These are phyloP conservation scores for Apiotrichum laibachii DNA, from an alignment of 1,284 basidiomycete species.

Conservation along the genomic window DNA sequence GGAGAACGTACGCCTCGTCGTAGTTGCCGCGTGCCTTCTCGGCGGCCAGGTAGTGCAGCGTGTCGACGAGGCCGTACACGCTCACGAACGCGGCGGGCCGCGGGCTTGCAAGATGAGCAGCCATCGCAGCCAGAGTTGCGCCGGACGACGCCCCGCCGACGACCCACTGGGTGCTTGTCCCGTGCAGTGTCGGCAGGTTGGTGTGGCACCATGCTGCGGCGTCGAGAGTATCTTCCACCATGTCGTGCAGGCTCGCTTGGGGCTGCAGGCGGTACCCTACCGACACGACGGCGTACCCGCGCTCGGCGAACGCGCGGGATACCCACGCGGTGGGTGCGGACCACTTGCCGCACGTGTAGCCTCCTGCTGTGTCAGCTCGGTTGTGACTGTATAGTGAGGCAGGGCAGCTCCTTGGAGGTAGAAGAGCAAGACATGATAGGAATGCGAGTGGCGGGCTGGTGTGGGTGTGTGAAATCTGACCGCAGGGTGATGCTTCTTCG, in stretches of 20 bases:
- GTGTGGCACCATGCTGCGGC: conserved; percentile 25
- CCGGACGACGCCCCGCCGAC: conserved; percentile 9
- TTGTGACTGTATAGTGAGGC: not conserved
- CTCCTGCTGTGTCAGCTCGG: not conserved
- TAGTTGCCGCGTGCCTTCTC: not conserved
- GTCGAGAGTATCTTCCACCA: conserved; percentile 27
- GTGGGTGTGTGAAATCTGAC: no score
- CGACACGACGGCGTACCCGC: conserved; percentile 34
- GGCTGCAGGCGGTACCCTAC: conserved; percentile 35
- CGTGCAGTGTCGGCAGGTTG: conserved; percentile 13
- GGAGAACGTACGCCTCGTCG: conserved; percentile 6
- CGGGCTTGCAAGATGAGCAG: conserved; percentile 3
- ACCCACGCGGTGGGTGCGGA: conserved; percentile 26
- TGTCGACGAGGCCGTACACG: conserved; percentile 19
- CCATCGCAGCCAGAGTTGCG: conserved; percentile 12
- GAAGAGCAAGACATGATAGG: not conserved
- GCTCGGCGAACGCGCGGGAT: conserved; percentile 22
- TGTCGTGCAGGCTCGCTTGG: conserved; percentile 27
- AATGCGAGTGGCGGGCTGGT: no score
- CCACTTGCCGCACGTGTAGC: conserved; percentile 7
- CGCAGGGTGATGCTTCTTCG: no score
- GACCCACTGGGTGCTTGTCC: not conserved
- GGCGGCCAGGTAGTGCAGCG: conserved; percentile 6
- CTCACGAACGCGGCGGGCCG: conserved; percentile 7
- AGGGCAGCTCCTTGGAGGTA: not conserved